A percentile compares a stretch with the other conserved stretches of the same genome.
phyloP scores from a whole-genome alignment of 164 flowering plant genomes.

The Tetrastigma voinierianum region DNA sequence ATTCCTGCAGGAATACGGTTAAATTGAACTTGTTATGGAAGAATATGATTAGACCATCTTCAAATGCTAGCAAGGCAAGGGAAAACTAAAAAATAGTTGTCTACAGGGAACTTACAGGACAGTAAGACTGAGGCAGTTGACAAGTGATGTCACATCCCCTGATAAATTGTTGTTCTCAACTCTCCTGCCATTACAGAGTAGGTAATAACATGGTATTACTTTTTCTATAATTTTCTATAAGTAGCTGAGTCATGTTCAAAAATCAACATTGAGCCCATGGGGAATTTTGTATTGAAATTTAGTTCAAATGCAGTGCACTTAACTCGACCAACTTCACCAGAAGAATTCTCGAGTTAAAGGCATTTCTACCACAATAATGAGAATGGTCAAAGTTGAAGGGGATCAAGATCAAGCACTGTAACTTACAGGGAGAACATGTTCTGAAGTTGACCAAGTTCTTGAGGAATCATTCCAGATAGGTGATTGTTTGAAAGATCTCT shows the following conservation, averaged over 20 bases:
- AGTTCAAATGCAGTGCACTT: too few relatives aligned
- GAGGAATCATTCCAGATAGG: constrained; percentile 72
- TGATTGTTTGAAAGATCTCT: constrained; percentile 84
- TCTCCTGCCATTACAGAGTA: constrained; percentile 39
- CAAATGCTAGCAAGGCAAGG: background rate
- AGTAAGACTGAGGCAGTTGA: constrained; percentile 68
- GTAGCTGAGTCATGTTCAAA: too few relatives aligned
- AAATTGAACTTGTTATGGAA: background rate
- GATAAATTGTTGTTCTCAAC: constrained; percentile 71
- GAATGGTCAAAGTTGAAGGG: background rate
- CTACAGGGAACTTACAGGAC: constrained; percentile 51
- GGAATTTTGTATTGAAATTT: too few relatives aligned
- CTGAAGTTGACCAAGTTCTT: constrained; percentile 84
- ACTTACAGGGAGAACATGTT: constrained; percentile 74
- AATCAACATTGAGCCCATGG: too few relatives aligned
- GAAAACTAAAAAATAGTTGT: background rate
- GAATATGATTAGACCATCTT: background rate
- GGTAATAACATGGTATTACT: too few relatives aligned
- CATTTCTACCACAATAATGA: too few relatives aligned
- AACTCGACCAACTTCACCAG: too few relatives aligned
- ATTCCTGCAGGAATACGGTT: constrained; percentile 47
- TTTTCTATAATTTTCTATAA: too few relatives aligned
- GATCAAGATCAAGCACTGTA: background rate
- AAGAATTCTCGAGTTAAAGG: too few relatives aligned
- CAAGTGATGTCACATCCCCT: constrained; percentile 57